Evolutionary conservation across 352 stramenopile species (phyloP), one percentile per base, ranked within the genome.

Genomic region (Globisporangium paddicum): DNA sequence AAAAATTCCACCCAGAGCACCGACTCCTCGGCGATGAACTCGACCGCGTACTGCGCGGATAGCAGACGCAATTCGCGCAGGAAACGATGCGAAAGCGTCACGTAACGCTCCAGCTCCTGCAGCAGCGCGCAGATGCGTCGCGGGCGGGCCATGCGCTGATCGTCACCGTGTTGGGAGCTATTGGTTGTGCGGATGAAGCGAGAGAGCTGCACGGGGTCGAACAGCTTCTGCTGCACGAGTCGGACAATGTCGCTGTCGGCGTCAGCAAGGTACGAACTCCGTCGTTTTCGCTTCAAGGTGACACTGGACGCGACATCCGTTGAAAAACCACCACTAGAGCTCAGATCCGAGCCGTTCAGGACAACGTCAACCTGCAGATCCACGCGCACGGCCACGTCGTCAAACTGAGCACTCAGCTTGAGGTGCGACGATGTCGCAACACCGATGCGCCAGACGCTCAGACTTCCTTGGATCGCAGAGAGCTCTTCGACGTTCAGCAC

Each of bases 1-100:
- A 86, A 53, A 47, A 92, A 90, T 47, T 89, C 75, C 35, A 87
- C 63, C 74, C 76, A 89, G 2, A 92, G 62, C 28, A 69, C 67
- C 28, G 66, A 71, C 18, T 72, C 55, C 11, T 84, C 62, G 34
- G 68, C 48, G 42, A 75, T 66, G 45, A 86, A 79, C 21, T 71
- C 67, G 63, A 89, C 63, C 4, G 64, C 60, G 56, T 80, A 87
- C 48, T 68, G 62, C 8, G 69, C 79, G 35, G 82, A 92, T 8
- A 92, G 67, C 13, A 68, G 53, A 16, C 82, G 79, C 34, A 92
- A 50, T 21, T 89, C 79, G 14, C 64, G 69, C 47, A 91, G 60
- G 46, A 88, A 74, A 13, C 72, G 72, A 52, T 80, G 87, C 5
- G 79, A 72, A 13, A 75, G 76, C n/a, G 58, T 70, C 16, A 87